Base-by-base conservation (phyloP, 805 yeast species). In the Komagataella phaffii region DNA sequence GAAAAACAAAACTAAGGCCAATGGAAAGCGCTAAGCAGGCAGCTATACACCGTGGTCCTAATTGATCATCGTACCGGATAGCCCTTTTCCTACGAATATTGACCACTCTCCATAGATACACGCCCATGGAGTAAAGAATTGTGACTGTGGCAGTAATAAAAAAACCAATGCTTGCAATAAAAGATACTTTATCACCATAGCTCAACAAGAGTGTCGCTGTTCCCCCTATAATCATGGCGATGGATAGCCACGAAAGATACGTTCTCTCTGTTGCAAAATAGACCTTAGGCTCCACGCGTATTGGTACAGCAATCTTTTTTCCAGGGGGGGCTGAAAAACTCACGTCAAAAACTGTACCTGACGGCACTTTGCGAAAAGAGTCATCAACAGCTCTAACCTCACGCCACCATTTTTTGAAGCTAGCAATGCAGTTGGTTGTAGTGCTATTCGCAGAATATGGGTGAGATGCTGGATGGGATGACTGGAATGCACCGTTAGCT, bases 181-280 rank as follows among this genome's bases (percentile, higher is more conserved):
- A 74, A 0, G 95, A 81, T 7, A 85, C 73, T 17, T 72, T 70
- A 55, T 82, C 81, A 57, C 99, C 98, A 67, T 85, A 93, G 56
- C 87, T 85, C 58, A 91, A 72, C 58, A 93, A 74, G 0, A 96
- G 77, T 7, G 89, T 85, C 1, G 96, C 95, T 45, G 96, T 85
- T 49, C 91, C 95, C 47, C 93, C 89, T 53, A 93, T 73, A 46
- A 91, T 73, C 73, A 93, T 79, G 7, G 93, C 87, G 58, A 93
- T 88, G 45, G 96, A 90, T 52, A 91, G 70, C 99, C 99, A 93
- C 45, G 95, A 80, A 55, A 93, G 73, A 62, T 83, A 91, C 0
- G 99, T 93, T 70, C 99, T 81, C 67, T 93, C 99, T 21, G 95
- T 88, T 6, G 99, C 99, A 68, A 93, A 93, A 65, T 93, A 93